Evolutionary conservation across 2,329 filamentous ascomycete species (phyloP), one percentile per base, ranked within the genome.

Genomic region (Fusarium stilboides): DNA sequence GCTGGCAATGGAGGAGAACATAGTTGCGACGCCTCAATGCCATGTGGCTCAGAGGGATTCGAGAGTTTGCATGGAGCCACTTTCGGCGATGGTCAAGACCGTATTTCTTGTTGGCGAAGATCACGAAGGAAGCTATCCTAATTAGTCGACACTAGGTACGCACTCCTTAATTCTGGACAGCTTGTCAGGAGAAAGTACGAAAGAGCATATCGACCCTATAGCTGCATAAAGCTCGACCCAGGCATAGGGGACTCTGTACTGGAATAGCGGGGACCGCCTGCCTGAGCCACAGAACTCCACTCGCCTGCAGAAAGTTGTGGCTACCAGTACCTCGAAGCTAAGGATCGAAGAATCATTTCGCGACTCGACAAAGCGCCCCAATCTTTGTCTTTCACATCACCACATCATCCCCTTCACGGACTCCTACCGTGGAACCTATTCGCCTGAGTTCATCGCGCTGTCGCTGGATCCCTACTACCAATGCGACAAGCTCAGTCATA

Each of bases 1-100:
- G 62, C 86, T 83, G 62, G 88, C 82, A 76, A 91, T 89, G 43
- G 88, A 88, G 78, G 88, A 88, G 78, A 91, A 90, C 88, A 90
- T 90, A 64, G 47, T 75, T 68, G 68, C 63, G 68, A 67, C 60
- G 55, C 63, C 51, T 71, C 46, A 66, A 60, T 72, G 77, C 77
- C 77, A 78, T 79, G 74, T 74, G 74, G 67, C 55, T 75, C 47
- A 58, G 49, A 47, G 44, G 43, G 20, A 47, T 53, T 65, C 36
- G 37, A 55, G 17, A 51, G 31, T 45, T 56, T 52, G 69, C 70
- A 62, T 68, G 57, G 37, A 57, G 52, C 65, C 64, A 64, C 59
- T 52, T 58, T 44, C 42, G 61, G 60, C 66, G 26, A 56, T 39
- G 43, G 43, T 68, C 24, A 40, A 51, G 46, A 50, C 46, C 15